Base-by-base conservation (phyloP, 2,329 filamentous ascomycete genomes). In the Alternaria triticina region DNA sequence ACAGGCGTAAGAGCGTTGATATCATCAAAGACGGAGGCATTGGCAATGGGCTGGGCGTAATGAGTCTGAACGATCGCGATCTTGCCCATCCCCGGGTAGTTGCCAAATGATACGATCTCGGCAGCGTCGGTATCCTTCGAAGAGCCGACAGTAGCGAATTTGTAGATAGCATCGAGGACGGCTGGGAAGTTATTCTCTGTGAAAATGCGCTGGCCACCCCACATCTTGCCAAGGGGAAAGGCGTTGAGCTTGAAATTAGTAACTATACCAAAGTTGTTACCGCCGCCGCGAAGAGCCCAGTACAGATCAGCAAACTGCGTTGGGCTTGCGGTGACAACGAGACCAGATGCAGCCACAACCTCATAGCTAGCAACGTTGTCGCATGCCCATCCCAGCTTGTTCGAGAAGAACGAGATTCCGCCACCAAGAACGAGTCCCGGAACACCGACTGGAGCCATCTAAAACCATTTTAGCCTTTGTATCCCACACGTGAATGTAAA, bases 281-380 rank as follows among this genome's bases (percentile, higher is more conserved):
- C 70, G 15, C 74, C 76, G 25, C 79, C 79, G 20, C 77, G 74
- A 13, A 81, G 71, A 3, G 76, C 77, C 59, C 67, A 71, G 69
- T 78, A 82, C 5, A 82, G 76, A 45, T 83, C 82, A 3, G 62
- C 28, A 1, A 30, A 30, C 28, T 30, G 28, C 13, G 64, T 81
- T 67, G 59, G 66, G 77, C 49, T 64, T 8, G 55, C 49, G 13
- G 69, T 72, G 20, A 83, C 72, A 55, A 81, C 80, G 7, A 66
- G 60, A 7, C 64, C 57, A 55, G 83, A 73, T 1, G 79, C 81
- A 5, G 84, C 78, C 3, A 82, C 82, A 50, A 69, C 56, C 23
- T 69, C 67, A 36, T 63, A 69, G 70, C 66, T 23, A 6, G 69
- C 67, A 13, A 81, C 74, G 45, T 74, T 77, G 57, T 81, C 70